Base-by-base conservation (phyloP, 495 filamentous ascomycete genomes). In the Hypoxylon intermedium region DNA sequence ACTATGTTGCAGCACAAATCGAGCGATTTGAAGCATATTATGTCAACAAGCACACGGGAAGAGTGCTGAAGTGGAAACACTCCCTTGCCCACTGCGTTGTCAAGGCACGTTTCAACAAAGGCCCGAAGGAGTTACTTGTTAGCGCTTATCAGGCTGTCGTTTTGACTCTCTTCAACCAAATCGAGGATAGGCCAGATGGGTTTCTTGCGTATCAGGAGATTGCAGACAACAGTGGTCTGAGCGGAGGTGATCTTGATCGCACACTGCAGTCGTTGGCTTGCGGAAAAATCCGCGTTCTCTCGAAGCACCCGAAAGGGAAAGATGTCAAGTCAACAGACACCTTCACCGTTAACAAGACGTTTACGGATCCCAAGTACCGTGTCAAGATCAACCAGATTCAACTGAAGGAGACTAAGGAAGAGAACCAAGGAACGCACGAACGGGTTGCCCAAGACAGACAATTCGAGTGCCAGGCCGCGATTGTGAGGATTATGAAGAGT, bases 371-470 rank as follows among this genome's bases (percentile, higher is more conserved):
- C 21, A 96, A 96, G 74, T 90, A 88, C 75, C 87, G 92, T 53
- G 87, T 99, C 75, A 98, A 99, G 79, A 97, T 98, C 79, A 98
- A 98, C 75, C 91, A 95, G 74, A 91, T 99, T 55, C 95, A 99
- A 74, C 82, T 97, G 42, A 93, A 93, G 72, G 95, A 98, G 76
- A 98, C 95, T 1, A 77, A 75, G 46, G 76, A 81, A 61, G 94
- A 99, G 77, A 96, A 97, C 72, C 88, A 92, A 72, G 89, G 88
- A 64, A 98, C 92, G 1, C 91, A 97, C 70, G 88, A 96, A 74
- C 81, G 90, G 3, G 92, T 98, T 0, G 88, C 87, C 1, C 87
- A 88, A 23, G 95, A 99, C 67, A 80, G 94, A 19, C 90, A 96
- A 67, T 96, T 91, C 61, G 94, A 99, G 79, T 96, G 91, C 0